A percentile compares a stretch with the other conserved stretches of the same genome.
Conservation (phyloP, 306 rosid species). For the Vigna mungo region DNA sequence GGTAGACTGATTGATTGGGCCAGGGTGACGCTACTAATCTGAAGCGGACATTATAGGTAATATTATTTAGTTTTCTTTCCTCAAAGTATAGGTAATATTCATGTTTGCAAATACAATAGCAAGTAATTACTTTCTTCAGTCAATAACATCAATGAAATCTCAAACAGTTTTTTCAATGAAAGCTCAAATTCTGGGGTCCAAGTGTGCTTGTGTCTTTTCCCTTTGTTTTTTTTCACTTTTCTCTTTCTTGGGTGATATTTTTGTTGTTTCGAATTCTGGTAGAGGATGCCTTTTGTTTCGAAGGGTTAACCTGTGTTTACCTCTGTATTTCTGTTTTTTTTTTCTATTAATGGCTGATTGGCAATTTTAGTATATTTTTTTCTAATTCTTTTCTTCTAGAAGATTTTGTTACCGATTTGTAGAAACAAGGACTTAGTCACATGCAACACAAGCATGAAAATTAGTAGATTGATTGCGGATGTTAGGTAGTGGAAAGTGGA, state of each 20-base stretch:
- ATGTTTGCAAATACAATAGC: slow-evolving; percentile 21
- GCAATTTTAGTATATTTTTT: neutral
- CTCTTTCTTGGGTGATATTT: slow-evolving; percentile 19
- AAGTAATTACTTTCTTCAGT: slow-evolving; percentile 31
- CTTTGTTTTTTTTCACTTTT: neutral
- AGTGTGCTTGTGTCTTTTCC: neutral
- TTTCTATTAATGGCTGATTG: neutral
- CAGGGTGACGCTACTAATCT: no score
- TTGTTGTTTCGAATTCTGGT: neutral
- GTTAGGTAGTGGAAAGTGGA: slow-evolving; percentile 34
- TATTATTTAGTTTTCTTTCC: slow-evolving; percentile 21
- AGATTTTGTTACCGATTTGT: neutral
- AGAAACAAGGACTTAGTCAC: neutral
- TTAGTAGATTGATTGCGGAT: slow-evolving; percentile 19
- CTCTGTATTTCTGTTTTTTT: neutral
- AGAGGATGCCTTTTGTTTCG: slow-evolving; percentile 2
- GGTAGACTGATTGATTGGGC: no score
- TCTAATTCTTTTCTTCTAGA: neutral
- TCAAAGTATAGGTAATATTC: slow-evolving; percentile 32
- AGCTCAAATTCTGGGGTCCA: slow-evolving; percentile 28
- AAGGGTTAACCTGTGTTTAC: slow-evolving; percentile 5
- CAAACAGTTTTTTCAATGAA: slow-evolving; percentile 33
- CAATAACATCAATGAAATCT: slow-evolving; percentile 30
- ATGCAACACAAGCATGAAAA: slow-evolving; percentile 20
- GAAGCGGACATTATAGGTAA: no score